Evolutionary conservation across 768 basidiomycete species (phyloP).

Genomic region (Podaxis sp.): DNA sequence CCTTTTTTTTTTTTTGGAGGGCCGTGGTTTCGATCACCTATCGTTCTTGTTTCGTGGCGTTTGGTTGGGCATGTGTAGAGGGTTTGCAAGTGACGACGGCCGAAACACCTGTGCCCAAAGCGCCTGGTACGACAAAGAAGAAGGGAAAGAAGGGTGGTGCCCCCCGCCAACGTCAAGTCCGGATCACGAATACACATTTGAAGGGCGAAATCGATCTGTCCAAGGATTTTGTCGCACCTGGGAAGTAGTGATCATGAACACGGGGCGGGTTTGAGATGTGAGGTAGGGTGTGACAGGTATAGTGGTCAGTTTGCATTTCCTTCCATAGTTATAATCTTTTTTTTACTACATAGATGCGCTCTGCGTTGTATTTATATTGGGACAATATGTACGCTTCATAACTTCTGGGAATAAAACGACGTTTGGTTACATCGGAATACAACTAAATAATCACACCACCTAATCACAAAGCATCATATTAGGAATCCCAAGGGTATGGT

Average conservation of each 20-base stretch:
- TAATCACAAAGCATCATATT: too few species aligned
- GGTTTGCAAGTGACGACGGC: slow-evolving; percentile 80
- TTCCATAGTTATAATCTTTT: too few species aligned
- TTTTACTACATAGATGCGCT: too few species aligned
- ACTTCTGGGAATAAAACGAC: too few species aligned
- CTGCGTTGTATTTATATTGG: too few species aligned
- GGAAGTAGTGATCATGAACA: slow-evolving; percentile 22
- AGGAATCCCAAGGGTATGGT: too few species aligned
- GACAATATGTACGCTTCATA: too few species aligned
- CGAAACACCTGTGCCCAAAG: slow-evolving; percentile 55
- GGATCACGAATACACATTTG: slow-evolving; percentile 88
- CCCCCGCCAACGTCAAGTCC: slow-evolving; percentile 70
- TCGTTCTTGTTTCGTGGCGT: slow-evolving; percentile 10
- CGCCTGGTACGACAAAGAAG: slow-evolving; percentile 52
- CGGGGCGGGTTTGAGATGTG: not conserved
- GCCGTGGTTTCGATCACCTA: slow-evolving; percentile 12
- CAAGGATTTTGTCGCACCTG: slow-evolving; percentile 57
- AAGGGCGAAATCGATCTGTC: slow-evolving; percentile 85
- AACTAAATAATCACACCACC: too few species aligned
- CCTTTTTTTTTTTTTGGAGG: not conserved
- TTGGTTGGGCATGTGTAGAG: slow-evolving; percentile 40
- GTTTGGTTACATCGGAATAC: too few species aligned
- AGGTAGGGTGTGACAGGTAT: too few species aligned
- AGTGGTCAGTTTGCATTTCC: too few species aligned
- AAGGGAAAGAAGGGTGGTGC: slow-evolving; percentile 83